Percentiles rank a stretch among this genome's conserved stretches.
Conservation (phyloP, 306 rosid genomes). For the Potentilla sterilis region DNA sequence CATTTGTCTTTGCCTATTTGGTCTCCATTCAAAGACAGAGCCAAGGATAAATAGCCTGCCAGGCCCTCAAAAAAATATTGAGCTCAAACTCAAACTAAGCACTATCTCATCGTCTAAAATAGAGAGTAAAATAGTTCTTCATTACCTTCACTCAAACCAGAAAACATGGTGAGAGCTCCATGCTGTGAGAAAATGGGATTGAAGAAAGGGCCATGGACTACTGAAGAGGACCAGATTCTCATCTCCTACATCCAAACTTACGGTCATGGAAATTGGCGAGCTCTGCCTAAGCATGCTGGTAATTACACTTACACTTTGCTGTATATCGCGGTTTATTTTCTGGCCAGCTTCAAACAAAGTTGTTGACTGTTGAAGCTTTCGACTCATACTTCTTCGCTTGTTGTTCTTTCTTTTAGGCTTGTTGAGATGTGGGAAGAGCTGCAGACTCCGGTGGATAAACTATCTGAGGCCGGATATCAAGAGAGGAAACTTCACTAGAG, state of each 20-base stretch:
- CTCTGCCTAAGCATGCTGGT: constrained; percentile 97
- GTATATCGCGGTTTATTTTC: not conserved
- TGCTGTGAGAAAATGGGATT: constrained; percentile 95
- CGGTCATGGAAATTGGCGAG: constrained; percentile 95
- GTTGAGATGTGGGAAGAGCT: constrained; percentile 92
- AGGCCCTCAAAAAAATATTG: not conserved
- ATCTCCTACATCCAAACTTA: constrained; percentile 48
- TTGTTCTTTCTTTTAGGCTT: constrained; percentile 46
- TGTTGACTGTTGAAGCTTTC: not conserved
- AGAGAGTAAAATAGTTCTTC: not conserved
- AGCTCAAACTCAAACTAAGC: not conserved
- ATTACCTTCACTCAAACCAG: not conserved
- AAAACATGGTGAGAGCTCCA: constrained; percentile 87
- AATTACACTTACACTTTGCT: not conserved
- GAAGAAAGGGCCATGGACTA: constrained; percentile 90
- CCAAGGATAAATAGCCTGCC: constrained; percentile 45
- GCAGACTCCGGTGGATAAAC: constrained; percentile 86
- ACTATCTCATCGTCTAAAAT: not conserved
- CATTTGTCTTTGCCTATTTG: constrained; percentile 9
- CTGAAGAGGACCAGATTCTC: constrained; percentile 79
- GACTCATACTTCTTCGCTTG: not conserved
- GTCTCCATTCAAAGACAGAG: constrained; percentile 32
- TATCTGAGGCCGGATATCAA: constrained; percentile 83
- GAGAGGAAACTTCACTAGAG: constrained; percentile 86
- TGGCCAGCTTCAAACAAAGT: not conserved